Conservation (phyloP, 306 rosid genomes). For the Dryas alaskensis region DNA sequence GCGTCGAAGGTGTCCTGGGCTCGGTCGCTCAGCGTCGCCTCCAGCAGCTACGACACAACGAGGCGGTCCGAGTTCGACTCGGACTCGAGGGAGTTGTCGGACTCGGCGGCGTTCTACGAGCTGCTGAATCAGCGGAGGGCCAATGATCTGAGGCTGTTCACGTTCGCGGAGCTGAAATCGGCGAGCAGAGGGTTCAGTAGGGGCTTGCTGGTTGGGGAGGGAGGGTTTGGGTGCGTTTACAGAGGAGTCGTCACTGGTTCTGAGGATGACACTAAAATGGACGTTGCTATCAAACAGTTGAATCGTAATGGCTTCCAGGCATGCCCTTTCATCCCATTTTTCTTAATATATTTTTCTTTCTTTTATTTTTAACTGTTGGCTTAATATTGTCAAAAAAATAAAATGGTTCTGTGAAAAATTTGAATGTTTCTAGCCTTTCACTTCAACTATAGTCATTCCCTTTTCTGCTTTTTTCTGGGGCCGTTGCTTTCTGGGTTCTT, state of each 20-base stretch:
- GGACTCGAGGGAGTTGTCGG: constrained; percentile 62
- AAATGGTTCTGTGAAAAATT: background rate
- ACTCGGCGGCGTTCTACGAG: constrained; percentile 54
- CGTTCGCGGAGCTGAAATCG: constrained; percentile 69
- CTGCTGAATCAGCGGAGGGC: constrained; percentile 62
- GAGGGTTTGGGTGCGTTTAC: constrained; percentile 91
- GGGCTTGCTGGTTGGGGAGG: constrained; percentile 74
- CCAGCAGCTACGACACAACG: constrained; percentile 53
- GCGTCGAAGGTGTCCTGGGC: constrained; percentile 83
- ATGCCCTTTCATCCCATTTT: constrained; percentile 22
- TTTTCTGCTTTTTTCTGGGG: background rate
- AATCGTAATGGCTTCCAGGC: constrained; percentile 95
- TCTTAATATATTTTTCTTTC: background rate
- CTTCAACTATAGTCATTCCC: background rate
- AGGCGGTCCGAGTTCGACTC: constrained; percentile 61
- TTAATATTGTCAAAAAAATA: background rate
- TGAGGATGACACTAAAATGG: constrained; percentile 23
- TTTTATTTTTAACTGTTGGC: background rate
- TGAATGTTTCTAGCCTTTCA: background rate
- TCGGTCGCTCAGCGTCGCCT: constrained; percentile 85
- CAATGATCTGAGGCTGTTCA: constrained; percentile 62
- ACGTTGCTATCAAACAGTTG: constrained; percentile 89
- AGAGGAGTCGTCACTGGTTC: constrained; percentile 44
- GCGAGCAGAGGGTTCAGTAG: constrained; percentile 81
- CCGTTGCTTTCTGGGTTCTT: background rate